phyloP scores from a whole-genome alignment of 371 early-diverging fungal species.

The Sporodiniella umbellata region DNA sequence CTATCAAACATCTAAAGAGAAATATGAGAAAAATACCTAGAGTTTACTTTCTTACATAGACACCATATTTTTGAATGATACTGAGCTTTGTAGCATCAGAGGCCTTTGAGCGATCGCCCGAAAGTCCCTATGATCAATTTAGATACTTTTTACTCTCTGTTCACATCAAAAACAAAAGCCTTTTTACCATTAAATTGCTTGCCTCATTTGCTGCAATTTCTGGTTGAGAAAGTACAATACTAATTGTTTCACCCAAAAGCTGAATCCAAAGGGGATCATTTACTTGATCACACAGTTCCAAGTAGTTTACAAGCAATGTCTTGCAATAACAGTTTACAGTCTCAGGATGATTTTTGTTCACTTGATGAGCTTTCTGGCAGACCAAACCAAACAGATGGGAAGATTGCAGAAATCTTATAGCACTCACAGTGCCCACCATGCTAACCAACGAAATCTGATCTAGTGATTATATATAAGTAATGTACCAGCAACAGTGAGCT shows the following conservation, averaged over 20 bases:
- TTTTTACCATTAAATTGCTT: slow-evolving; percentile 26
- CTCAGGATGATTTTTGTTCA: slow-evolving; percentile 6
- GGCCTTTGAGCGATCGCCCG: neutral
- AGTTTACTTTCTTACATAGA: slow-evolving; percentile 23
- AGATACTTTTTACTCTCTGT: neutral
- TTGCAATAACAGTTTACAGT: slow-evolving; percentile 13
- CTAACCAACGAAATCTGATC: slow-evolving; percentile 11
- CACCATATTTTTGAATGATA: slow-evolving; percentile 22
- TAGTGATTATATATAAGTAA: neutral
- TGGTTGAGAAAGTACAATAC: slow-evolving; percentile 31
- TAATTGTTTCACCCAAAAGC: slow-evolving; percentile 32
- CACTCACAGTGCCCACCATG: slow-evolving; percentile 23
- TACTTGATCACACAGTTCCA: slow-evolving; percentile 13
- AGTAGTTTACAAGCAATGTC: slow-evolving; percentile 50
- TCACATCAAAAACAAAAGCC: neutral
- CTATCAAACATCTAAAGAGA: slow-evolving; percentile 24
- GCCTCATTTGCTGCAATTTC: slow-evolving; percentile 28
- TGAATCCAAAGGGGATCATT: slow-evolving; percentile 40
- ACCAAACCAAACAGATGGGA: slow-evolving; percentile 19
- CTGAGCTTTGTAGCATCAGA: slow-evolving; percentile 14
- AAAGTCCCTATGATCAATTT: slow-evolving; percentile 6
- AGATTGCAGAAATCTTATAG: slow-evolving; percentile 27
- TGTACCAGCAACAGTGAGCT: too few relatives aligned
- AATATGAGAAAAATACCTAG: too few relatives aligned
- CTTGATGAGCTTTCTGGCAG: slow-evolving; percentile 5